Evolutionary conservation across 2,329 filamentous ascomycete species (phyloP).

Genomic region (Cladophialophora exuberans): DNA sequence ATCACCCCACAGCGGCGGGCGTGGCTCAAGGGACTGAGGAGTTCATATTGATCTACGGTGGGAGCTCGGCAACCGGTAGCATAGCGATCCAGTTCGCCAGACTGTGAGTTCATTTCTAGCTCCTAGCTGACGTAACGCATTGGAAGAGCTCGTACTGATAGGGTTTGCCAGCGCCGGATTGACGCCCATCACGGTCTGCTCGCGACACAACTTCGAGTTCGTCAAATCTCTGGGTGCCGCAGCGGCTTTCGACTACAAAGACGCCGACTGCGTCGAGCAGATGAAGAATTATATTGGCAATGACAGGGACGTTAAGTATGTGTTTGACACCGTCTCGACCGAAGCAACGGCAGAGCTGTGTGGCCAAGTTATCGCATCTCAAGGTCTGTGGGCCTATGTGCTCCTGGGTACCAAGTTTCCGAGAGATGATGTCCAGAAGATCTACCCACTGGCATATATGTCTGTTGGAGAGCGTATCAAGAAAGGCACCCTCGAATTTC

Average conservation of each 20-base stretch:
- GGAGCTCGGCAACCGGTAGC: conserved; percentile 46
- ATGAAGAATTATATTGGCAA: conserved; percentile 42
- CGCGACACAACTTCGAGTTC: conserved; percentile 48
- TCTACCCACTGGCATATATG: conserved; percentile 39
- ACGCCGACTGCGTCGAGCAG: conserved; percentile 35
- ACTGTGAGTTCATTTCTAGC: conserved; percentile 39
- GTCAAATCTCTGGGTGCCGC: conserved; percentile 49
- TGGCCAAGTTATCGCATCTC: conserved; percentile 38
- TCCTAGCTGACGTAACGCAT: too few species aligned
- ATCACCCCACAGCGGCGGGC: conserved; percentile 21
- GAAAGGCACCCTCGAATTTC: conserved; percentile 1
- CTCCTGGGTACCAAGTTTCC: conserved; percentile 34
- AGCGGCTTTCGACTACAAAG: conserved; percentile 51
- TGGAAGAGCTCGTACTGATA: conserved; percentile 42
- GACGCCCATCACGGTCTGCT: conserved; percentile 45
- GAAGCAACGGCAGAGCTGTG: conserved; percentile 37
- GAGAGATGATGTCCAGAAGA: conserved; percentile 38
- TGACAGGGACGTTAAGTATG: conserved; percentile 35
- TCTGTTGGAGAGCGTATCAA: conserved; percentile 37
- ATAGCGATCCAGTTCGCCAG: conserved; percentile 47
- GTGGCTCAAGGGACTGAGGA: conserved; percentile 16
- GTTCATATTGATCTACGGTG: conserved; percentile 48
- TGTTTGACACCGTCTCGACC: conserved; percentile 42
- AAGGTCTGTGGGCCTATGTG: conserved; percentile 34
- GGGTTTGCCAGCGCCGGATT: conserved; percentile 40